phyloP scores from a whole-genome alignment of 1,284 basidiomycete genomes.

The Tilletia horrida region DNA sequence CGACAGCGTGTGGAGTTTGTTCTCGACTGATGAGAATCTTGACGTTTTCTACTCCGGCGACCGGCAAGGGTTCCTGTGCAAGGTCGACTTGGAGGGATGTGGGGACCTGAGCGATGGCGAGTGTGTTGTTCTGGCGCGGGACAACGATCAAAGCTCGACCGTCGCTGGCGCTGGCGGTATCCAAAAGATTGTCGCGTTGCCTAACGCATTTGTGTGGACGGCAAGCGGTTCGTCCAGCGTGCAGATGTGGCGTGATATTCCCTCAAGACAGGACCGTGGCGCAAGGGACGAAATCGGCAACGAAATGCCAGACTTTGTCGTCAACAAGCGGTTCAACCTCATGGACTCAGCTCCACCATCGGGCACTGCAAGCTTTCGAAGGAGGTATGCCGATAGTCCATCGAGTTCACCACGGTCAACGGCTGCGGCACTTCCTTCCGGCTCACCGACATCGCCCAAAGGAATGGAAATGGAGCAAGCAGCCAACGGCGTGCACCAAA shows the following conservation, averaged over 20 bases:
- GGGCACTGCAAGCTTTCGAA: conserved; percentile 4
- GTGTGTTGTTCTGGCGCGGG: conserved; percentile 71
- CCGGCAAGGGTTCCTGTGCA: conserved; percentile 79
- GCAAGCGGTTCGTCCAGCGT: conserved; percentile 77
- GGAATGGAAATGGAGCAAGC: background rate
- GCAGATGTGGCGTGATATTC: conserved; percentile 71
- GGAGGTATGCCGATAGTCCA: background rate
- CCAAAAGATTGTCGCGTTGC: conserved; percentile 76
- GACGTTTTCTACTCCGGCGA: conserved; percentile 96
- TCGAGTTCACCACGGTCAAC: background rate
- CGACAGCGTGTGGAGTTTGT: conserved; percentile 90
- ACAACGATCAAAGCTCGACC: conserved; percentile 6
- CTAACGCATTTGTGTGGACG: conserved; percentile 85
- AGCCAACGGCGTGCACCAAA: background rate
- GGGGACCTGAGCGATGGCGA: conserved; percentile 79
- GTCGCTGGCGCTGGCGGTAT: conserved; percentile 62
- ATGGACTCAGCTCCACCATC: background rate
- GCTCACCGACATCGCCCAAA: background rate
- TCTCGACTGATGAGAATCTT: conserved; percentile 68
- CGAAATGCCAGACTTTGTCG: background rate
- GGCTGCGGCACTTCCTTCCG: background rate
- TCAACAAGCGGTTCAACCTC: background rate
- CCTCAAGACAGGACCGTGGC: conserved; percentile 35
- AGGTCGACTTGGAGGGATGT: conserved; percentile 80
- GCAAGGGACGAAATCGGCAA: conserved; percentile 35